Percentiles rank a stretch among this genome's conserved stretches.
Evolutionary conservation across 345 rosid genomes (phyloP).

Genomic region (Turnera subulata): DNA sequence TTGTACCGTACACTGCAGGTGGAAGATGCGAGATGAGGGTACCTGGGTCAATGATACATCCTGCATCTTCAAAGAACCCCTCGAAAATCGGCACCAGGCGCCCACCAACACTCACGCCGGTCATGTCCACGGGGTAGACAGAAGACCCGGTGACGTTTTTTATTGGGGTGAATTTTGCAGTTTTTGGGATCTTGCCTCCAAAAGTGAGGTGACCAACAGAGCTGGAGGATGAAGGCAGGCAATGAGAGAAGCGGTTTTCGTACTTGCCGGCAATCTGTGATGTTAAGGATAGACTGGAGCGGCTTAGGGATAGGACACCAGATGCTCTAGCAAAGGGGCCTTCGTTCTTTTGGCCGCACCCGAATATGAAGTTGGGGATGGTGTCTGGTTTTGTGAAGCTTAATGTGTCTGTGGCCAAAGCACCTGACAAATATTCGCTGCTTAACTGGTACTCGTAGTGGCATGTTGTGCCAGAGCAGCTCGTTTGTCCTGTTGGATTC

Average conservation of each 20-base stretch:
- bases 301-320: conserved; percentile 78
- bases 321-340: conserved; percentile 67
- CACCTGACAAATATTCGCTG: conserved; percentile 64
- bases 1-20: conserved; percentile 47
- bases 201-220: conserved; percentile 70
- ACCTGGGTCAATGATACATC: conserved; percentile 78
- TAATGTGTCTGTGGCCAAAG: conserved; percentile 57
- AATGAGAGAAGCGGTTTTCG: conserved; percentile 71
- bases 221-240: conserved; percentile 68
- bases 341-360: conserved; percentile 76
- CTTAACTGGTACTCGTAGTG: conserved; percentile 72
- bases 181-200: conserved; percentile 26
- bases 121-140: conserved; percentile 60
- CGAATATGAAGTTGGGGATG: conserved; percentile 45
- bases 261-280: conserved; percentile 57
- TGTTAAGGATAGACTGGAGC: conserved; percentile 54
- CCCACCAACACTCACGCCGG: conserved; percentile 58
- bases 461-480: conserved; percentile 55
- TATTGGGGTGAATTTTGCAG: conserved; percentile 56
- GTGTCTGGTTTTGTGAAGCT: conserved; percentile 44
- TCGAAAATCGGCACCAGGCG: conserved; percentile 38
- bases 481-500: conserved; percentile 35
- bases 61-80: conserved; percentile 41
- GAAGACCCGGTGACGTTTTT: conserved; percentile 33
- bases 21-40: conserved; percentile 83